phyloP scores from a whole-genome alignment of 306 rosid species.

The Canavalia ensiformis region DNA sequence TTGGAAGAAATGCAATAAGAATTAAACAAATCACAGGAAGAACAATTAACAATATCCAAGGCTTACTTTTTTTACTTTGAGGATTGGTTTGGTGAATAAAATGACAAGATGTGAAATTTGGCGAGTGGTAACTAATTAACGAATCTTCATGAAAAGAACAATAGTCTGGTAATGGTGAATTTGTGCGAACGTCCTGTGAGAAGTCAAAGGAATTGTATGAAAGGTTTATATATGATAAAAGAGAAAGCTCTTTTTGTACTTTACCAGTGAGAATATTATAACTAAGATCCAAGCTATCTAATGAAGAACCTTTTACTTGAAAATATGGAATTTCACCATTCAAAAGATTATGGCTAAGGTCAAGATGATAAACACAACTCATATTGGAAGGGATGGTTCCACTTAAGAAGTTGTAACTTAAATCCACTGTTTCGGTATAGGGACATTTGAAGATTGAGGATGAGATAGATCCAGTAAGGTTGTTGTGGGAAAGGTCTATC shows the following conservation, averaged over 20 bases:
- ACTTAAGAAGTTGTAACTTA: not conserved
- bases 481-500: conserved; percentile 5
- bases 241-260: not conserved
- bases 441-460: too few species aligned
- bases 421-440: not conserved
- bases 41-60: not conserved
- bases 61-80: not conserved
- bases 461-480: not conserved
- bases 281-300: not conserved
- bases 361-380: not conserved
- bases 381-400: not conserved
- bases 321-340: not conserved
- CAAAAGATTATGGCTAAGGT: not conserved
- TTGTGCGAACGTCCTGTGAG: not conserved
- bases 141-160: not conserved
- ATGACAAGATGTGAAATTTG: not conserved
- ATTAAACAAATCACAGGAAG: not conserved
- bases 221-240: not conserved
- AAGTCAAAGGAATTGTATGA: conserved; percentile 1
- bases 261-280: not conserved
- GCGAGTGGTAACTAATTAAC: not conserved
- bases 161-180: not conserved
- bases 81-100: not conserved
- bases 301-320: too few species aligned
- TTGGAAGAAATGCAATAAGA: not conserved